Percentiles rank a stretch among this genome's conserved stretches.
phyloP scores from a whole-genome alignment of 495 filamentous ascomycete genomes.

The Trichoderma gamsii region DNA sequence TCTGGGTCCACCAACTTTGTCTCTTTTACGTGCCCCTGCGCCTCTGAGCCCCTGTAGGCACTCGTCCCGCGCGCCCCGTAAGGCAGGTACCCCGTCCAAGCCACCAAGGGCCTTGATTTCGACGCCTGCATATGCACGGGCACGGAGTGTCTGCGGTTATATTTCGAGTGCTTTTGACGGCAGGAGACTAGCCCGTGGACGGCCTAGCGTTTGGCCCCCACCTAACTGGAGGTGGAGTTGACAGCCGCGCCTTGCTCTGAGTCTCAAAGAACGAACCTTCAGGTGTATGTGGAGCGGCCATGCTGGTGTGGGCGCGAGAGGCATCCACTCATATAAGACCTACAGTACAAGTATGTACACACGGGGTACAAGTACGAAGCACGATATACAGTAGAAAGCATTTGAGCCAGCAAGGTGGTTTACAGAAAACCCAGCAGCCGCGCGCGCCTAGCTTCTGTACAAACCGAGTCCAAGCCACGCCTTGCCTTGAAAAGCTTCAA shows the following conservation, averaged over 20 bases:
- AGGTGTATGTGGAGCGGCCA: neutral
- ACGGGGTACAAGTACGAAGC: no score
- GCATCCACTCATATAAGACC: no score
- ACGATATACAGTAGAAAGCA: no score
- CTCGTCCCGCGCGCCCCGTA: conserved; percentile 14
- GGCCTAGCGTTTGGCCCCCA: conserved; percentile 4
- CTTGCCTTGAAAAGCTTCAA: no score
- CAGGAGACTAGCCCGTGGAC: neutral
- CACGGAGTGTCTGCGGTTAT: conserved; percentile 13
- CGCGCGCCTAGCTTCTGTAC: no score
- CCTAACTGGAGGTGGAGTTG: neutral
- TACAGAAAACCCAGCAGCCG: no score
- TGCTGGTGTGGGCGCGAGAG: neutral
- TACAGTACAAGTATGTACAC: no score
- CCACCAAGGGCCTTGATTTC: neutral
- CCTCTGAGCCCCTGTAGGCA: conserved; percentile 6
- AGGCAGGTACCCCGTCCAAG: conserved; percentile 11
- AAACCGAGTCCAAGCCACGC: no score
- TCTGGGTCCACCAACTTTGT: neutral
- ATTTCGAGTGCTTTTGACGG: conserved; percentile 11
- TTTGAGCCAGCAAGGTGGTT: no score
- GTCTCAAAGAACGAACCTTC: neutral
- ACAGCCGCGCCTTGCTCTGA: neutral
- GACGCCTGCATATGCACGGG: conserved; percentile 4
- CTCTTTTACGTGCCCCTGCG: neutral